Base-by-base conservation (phyloP, 371 early-diverging fungal species). In the Paraphysoderma sedebokerense region DNA sequence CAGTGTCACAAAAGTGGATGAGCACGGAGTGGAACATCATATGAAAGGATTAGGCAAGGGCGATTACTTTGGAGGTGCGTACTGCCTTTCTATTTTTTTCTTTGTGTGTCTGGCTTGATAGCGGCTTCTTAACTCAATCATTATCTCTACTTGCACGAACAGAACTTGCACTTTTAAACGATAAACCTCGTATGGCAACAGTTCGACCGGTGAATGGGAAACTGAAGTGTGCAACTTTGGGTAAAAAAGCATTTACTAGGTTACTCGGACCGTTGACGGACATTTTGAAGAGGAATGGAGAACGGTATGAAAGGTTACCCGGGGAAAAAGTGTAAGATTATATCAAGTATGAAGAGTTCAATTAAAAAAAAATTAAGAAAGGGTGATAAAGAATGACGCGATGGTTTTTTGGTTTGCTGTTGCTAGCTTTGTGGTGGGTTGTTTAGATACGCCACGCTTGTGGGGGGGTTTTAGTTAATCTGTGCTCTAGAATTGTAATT, bases 31-130 rank as follows among this genome's bases (percentile, higher is more conserved):
- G 12, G 79, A 81, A 52, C 79, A 80, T 55, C 69, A 77, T 54
- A 74, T 85, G 54, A 79, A 79, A 48, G 69, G 75, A 27, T 59
- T 85, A 50, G 67, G 70, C 34, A 81, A 85, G 61, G 97, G 97
- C 29, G 82, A 80, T 39, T 96, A 96, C 57, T 96, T 96, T 76
- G 97, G 97, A 67, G 89, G 87, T 84, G 65, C 54, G 50, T 45
- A 33, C 0, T 38, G 13, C 17, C 38, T 44, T 32, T n/a, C 9
- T 35, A 11, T 28, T 11, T 48, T 53, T 6, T 35, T 35, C 1
- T 8, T 30, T 54, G 19, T n/a, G n/a, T n/a, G n/a, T n/a, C n/a
- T n/a, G n/a, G n/a, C n/a, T n/a, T n/a, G n/a, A n/a, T n/a, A n/a
- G n/a, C n/a, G n/a, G n/a, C n/a, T n/a, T n/a, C n/a, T n/a, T n/a